Conservation (phyloP, 805 yeast species). For the Candida dajiaensis region DNA sequence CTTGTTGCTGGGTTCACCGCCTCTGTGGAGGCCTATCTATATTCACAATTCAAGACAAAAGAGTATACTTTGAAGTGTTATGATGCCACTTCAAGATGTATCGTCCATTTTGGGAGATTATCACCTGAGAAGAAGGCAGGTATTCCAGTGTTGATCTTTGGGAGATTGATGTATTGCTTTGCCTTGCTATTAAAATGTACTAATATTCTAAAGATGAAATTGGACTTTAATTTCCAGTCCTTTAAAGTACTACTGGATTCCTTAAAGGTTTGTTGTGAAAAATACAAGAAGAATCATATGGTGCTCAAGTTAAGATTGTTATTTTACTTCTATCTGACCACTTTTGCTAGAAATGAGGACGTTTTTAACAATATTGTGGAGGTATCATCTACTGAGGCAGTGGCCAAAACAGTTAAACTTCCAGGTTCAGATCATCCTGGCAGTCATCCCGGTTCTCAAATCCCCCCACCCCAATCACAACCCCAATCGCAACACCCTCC, state of each 20-base stretch:
- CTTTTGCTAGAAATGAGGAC: slow-evolving; percentile 23
- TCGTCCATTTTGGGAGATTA: slow-evolving; percentile 13
- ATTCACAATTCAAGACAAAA: slow-evolving; percentile 14
- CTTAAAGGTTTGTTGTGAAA: slow-evolving; percentile 11
- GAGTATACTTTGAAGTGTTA: slow-evolving; percentile 18
- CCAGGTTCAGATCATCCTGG: not conserved
- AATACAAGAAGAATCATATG: slow-evolving; percentile 16
- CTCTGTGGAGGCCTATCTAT: slow-evolving; percentile 23
- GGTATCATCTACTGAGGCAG: slow-evolving; percentile 9
- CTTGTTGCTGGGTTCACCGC: slow-evolving; percentile 16
- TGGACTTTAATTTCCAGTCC: slow-evolving; percentile 13
- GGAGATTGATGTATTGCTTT: slow-evolving; percentile 24
- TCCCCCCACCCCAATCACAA: not conserved
- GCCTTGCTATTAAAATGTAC: slow-evolving; percentile 21
- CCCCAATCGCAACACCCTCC: slow-evolving; percentile 3
- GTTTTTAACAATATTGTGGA: slow-evolving; percentile 16
- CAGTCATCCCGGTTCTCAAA: not conserved
- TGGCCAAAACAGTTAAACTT: slow-evolving; percentile 8
- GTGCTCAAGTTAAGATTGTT: slow-evolving; percentile 18
- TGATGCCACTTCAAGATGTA: slow-evolving; percentile 15
- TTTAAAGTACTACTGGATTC: slow-evolving; percentile 13
- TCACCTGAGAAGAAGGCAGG: slow-evolving; percentile 11
- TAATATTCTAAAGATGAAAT: slow-evolving; percentile 14
- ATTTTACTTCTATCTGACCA: slow-evolving; percentile 23
- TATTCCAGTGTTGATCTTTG: slow-evolving; percentile 20